These are phyloP conservation scores for Eurotiales sp. DNA, from an alignment of 2,329 filamentous ascomycete species.

Conservation along the genomic window DNA sequence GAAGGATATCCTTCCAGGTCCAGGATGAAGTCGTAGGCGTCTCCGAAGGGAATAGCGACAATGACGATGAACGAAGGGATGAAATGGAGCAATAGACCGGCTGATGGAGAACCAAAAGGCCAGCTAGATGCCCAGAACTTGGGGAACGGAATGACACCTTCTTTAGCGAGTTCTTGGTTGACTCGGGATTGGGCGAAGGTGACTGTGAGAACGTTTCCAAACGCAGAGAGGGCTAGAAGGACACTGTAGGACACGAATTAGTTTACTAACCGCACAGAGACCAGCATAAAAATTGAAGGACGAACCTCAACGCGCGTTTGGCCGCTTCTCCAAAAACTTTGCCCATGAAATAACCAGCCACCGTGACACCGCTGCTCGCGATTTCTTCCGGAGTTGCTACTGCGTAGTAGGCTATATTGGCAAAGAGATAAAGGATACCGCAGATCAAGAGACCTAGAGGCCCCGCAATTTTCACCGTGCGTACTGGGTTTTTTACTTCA, in stretches of 20 bases:
- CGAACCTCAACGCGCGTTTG: conserved; percentile 42
- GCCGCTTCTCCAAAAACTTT: conserved; percentile 37
- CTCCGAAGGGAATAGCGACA: conserved; percentile 58
- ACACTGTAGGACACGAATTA: neutral
- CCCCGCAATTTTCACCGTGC: conserved; percentile 52
- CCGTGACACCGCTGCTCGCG: conserved; percentile 45
- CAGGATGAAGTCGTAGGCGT: conserved; percentile 58
- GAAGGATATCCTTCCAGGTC: conserved; percentile 23
- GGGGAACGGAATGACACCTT: conserved; percentile 60
- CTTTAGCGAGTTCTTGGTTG: conserved; percentile 57
- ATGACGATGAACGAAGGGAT: conserved; percentile 60
- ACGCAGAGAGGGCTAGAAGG: conserved; percentile 8
- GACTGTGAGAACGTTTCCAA: conserved; percentile 17
- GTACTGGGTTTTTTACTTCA: conserved; percentile 52
- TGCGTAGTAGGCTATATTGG: conserved; percentile 54
- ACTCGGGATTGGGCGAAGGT: conserved; percentile 19
- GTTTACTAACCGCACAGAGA: neutral
- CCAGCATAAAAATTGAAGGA: conserved; percentile 16
- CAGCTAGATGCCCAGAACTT: conserved; percentile 62
- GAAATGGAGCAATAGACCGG: conserved; percentile 56
- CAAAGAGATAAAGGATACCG: conserved; percentile 50
- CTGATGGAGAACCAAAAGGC: conserved; percentile 57
- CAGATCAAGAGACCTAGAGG: conserved; percentile 50
- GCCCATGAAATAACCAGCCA: conserved; percentile 53
- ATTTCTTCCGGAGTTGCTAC: conserved; percentile 53